phyloP scores from a whole-genome alignment of 129 eudicot species.

The Sambucus nigra region DNA sequence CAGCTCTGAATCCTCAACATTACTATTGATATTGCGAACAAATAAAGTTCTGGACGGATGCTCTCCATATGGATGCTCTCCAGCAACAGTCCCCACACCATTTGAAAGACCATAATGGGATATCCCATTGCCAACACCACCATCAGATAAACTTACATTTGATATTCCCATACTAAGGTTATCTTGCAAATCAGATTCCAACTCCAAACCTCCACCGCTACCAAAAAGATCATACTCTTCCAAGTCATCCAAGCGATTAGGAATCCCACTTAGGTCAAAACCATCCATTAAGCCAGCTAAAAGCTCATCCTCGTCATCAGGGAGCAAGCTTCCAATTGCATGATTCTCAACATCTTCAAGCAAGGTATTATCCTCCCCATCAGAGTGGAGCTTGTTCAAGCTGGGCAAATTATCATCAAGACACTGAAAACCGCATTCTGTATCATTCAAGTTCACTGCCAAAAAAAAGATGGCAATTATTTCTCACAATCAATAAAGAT shows the following conservation, averaged over 20 bases:
- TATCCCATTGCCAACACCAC: constrained; percentile 41
- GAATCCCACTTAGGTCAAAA: constrained; percentile 34
- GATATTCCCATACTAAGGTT: constrained; percentile 35
- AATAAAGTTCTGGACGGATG: constrained; percentile 93
- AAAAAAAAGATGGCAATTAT: constrained; percentile 11
- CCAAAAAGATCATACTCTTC: constrained; percentile 86
- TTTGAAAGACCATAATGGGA: constrained; percentile 36
- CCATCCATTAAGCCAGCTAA: constrained; percentile 65
- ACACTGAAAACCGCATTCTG: constrained; percentile 25
- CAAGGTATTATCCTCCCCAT: constrained; percentile 25
- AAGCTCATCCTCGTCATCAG: constrained; percentile 88
- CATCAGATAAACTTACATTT: constrained; percentile 46
- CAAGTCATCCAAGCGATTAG: constrained; percentile 49
- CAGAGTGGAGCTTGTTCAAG: constrained; percentile 15
- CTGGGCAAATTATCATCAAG: constrained; percentile 27
- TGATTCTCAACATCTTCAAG: constrained; percentile 32
- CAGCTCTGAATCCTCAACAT: constrained; percentile 88
- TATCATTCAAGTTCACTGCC: constrained; percentile 35
- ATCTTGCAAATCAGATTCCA: constrained; percentile 56
- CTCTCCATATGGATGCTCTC: constrained; percentile 92
- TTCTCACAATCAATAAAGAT: background rate
- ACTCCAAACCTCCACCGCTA: constrained; percentile 91
- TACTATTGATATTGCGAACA: constrained; percentile 88
- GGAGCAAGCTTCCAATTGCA: constrained; percentile 49
- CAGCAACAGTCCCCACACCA: constrained; percentile 62